Evolutionary conservation across 371 early-diverging fungal species (phyloP), one percentile per base, ranked within the genome.

Genomic region (Mortierella sp.): DNA sequence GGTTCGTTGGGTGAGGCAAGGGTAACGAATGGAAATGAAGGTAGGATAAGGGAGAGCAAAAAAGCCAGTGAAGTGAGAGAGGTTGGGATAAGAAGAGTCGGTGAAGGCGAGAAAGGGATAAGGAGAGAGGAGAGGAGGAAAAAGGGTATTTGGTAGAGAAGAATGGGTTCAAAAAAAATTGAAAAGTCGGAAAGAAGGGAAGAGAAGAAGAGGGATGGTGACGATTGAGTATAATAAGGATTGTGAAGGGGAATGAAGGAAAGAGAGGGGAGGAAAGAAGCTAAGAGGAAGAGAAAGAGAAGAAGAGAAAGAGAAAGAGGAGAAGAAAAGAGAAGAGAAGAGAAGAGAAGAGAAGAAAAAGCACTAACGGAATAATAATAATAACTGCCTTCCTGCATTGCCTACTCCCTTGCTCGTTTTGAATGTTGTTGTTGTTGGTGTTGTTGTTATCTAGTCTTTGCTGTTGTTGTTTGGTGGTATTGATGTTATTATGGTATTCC

Each of bases 381-480:
- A 68, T 68, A 68, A 68, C 68, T 68, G 55, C 63, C 60, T 75
- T 75, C 27, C 38, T 46, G 54, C 29, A 74, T 32, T 35, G 41
- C 72, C 72, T 35, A 35, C 21, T 16, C 21, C 65, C 55, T 12
- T 43, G 44, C 16, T 27, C 43, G 41, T 41, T 38, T 21, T 14
- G 24, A 35, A 35, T 18, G 27, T 58, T 35, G 65, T 18, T 35
- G 3, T 35, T 35, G 56, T 65, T 21, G 38, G 38, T 65, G 24
- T 65, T 38, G 29, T 4, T 27, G 29, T 14, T 58, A 6, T 60
- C 21, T 0, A 21, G 65, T 65, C 21, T 16, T 8, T 65, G 35
- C 1, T 14, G 18, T 18, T 63, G 63, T 14, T 63, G 35, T 6
- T 29, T 35, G 24, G 41, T 41, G 63, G 12, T 60, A 18, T 16